phyloP scores from a whole-genome alignment of 306 rosid species.

The Vigna angularis region DNA sequence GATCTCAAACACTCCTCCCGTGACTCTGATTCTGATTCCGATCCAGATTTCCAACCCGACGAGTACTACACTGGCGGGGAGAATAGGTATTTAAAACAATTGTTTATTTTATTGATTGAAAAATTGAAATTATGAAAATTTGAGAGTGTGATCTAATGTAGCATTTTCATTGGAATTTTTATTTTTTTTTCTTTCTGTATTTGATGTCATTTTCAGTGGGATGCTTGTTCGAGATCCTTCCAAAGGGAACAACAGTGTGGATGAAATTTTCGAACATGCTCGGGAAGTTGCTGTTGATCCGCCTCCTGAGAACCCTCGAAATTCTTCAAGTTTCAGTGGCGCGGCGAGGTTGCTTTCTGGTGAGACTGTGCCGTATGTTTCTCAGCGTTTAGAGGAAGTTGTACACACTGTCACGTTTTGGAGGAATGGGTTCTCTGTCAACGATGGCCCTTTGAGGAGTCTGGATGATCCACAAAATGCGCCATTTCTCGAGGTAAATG shows the following conservation, averaged over 20 bases:
- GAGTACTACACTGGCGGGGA: slow-evolving; percentile 92
- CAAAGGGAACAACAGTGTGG: slow-evolving; percentile 57
- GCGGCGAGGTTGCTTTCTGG: slow-evolving; percentile 88
- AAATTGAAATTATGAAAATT: neutral
- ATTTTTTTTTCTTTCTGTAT: too few species aligned
- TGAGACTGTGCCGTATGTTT: slow-evolving; percentile 68
- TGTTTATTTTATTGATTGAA: neutral
- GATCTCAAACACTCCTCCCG: slow-evolving; percentile 66
- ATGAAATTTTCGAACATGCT: slow-evolving; percentile 75
- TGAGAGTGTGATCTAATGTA: neutral
- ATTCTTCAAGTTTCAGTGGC: slow-evolving; percentile 75
- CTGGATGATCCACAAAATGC: slow-evolving; percentile 88
- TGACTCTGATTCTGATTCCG: slow-evolving; percentile 54
- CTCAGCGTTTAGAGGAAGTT: slow-evolving; percentile 59
- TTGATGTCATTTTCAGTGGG: slow-evolving; percentile 57
- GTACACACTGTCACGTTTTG: slow-evolving; percentile 75
- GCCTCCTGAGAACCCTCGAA: slow-evolving; percentile 52
- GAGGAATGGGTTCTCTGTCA: slow-evolving; percentile 87
- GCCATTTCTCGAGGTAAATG: slow-evolving; percentile 74
- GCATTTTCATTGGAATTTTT: neutral
- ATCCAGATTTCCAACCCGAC: slow-evolving; percentile 71
- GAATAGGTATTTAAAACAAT: slow-evolving; percentile 62
- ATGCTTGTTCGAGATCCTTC: slow-evolving; percentile 93
- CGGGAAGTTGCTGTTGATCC: slow-evolving; percentile 58
- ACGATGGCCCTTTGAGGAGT: slow-evolving; percentile 77